These are phyloP conservation scores for Pseudozyma pruni DNA, from an alignment of 1,284 basidiomycete genomes.

Conservation along the genomic window DNA sequence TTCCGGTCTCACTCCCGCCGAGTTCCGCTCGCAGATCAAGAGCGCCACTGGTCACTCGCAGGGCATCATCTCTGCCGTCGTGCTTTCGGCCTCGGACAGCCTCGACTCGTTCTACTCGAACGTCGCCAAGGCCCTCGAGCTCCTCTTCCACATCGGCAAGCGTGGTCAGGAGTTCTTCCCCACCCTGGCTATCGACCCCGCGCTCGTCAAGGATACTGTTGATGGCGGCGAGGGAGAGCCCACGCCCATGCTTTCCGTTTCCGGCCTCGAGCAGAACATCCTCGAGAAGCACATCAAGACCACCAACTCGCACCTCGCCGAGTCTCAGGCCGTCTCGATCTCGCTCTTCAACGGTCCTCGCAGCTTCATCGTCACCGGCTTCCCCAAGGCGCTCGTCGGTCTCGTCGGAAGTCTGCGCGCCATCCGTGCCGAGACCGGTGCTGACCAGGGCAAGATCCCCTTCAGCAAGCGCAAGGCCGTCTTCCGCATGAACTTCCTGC, in stretches of 20 bases:
- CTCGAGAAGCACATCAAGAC: conserved; percentile 84
- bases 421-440: conserved; percentile 83
- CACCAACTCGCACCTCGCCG: conserved; percentile 86
- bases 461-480: conserved; percentile 94
- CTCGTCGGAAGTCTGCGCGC: conserved; percentile 90
- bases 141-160: conserved; percentile 92
- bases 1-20: conserved; percentile 79
- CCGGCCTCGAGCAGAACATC: conserved; percentile 77
- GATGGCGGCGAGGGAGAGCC: conserved; percentile 93
- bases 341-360: conserved; percentile 92
- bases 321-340: conserved; percentile 81
- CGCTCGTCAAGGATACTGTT: conserved; percentile 84
- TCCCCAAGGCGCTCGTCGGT: conserved; percentile 89
- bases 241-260: conserved; percentile 90
- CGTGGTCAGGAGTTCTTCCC: conserved; percentile 95
- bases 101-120: conserved; percentile 81
- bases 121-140: conserved; percentile 83
- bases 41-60: conserved; percentile 97
- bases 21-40: conserved; percentile 79
- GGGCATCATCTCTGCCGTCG: conserved; percentile 91
- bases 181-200: conserved; percentile 87
- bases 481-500: conserved; percentile 91
- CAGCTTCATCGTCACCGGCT: conserved; percentile 92
- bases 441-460: conserved; percentile 91
- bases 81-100: conserved; percentile 80